Conservation (phyloP, 768 basidiomycete genomes). For the Lactarius akahatsu region DNA sequence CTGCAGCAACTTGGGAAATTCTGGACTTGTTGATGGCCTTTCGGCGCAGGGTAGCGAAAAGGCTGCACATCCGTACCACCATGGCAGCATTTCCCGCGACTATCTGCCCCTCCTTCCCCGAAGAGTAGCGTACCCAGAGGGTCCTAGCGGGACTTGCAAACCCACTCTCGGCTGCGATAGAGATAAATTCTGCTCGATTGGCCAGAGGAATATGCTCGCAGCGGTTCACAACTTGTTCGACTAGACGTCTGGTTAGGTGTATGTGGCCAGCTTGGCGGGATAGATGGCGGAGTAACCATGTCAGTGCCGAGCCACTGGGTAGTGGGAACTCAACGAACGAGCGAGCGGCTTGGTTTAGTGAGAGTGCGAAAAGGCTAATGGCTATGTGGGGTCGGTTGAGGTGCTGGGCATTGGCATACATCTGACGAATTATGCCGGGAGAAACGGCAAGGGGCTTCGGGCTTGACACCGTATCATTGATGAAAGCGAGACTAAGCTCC, state of each 20-base stretch:
- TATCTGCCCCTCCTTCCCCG: constrained; percentile 40
- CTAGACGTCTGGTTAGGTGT: constrained; percentile 51
- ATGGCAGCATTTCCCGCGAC: constrained; percentile 47
- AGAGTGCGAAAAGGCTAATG: constrained; percentile 47
- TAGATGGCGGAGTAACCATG: constrained; percentile 56
- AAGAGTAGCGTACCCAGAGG: constrained; percentile 58
- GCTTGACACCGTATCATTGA: constrained; percentile 40
- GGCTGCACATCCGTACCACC: constrained; percentile 51
- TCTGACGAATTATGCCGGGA: constrained; percentile 41
- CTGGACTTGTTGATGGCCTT: constrained; percentile 2
- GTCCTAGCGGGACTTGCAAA: constrained; percentile 48
- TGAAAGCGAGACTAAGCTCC: constrained; percentile 42
- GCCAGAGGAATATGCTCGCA: constrained; percentile 44
- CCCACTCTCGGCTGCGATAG: constrained; percentile 45
- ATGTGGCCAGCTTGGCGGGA: constrained; percentile 39
- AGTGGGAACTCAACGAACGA: constrained; percentile 46
- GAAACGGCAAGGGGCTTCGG: constrained; percentile 41
- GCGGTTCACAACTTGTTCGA: constrained; percentile 46
- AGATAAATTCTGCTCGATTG: constrained; percentile 52
- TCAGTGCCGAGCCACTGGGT: constrained; percentile 46
- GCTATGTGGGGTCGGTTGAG: constrained; percentile 38
- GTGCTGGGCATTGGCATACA: constrained; percentile 28
- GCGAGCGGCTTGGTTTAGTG: constrained; percentile 39
- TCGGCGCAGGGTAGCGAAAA: constrained; percentile 36
- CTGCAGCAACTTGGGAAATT: not conserved